Evolutionary conservation across 2,329 filamentous ascomycete species (phyloP).

Genomic region (Cladosporium sp.): DNA sequence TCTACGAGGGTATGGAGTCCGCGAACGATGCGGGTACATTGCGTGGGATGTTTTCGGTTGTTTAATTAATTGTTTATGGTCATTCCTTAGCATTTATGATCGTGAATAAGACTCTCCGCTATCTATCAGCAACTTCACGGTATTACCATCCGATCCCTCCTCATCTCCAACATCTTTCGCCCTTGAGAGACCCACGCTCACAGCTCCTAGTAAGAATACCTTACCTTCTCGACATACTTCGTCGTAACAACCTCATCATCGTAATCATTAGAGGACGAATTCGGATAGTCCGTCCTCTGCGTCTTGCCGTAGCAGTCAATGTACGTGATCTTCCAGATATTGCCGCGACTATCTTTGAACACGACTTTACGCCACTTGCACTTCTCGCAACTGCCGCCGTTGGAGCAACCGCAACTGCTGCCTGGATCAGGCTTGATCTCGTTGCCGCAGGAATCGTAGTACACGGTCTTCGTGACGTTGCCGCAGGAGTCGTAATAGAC

Average conservation of each 20-base stretch:
- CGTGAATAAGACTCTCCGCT: neutral
- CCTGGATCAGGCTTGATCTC: neutral
- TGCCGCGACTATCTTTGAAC: neutral
- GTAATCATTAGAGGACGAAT: neutral
- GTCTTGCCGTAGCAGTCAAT: neutral
- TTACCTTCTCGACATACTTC: neutral
- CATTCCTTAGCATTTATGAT: neutral
- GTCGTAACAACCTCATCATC: neutral
- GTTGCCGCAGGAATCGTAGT: neutral
- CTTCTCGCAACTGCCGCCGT: neutral
- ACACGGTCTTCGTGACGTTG: neutral
- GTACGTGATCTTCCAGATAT: neutral
- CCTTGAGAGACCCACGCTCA: neutral
- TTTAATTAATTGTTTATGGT: neutral
- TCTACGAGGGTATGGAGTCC: neutral
- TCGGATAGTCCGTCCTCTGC: neutral
- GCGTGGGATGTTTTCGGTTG: neutral
- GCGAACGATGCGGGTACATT: too few relatives aligned
- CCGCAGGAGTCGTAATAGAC: neutral
- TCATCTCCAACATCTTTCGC: neutral
- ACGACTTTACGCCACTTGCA: slow-evolving; percentile 2
- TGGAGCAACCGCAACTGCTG: neutral
- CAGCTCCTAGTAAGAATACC: neutral
- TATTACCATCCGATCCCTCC: neutral
- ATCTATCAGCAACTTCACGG: neutral